Evolutionary conservation across 2,329 filamentous ascomycete genomes (phyloP).

Genomic region (Claviceps maximensis): DNA sequence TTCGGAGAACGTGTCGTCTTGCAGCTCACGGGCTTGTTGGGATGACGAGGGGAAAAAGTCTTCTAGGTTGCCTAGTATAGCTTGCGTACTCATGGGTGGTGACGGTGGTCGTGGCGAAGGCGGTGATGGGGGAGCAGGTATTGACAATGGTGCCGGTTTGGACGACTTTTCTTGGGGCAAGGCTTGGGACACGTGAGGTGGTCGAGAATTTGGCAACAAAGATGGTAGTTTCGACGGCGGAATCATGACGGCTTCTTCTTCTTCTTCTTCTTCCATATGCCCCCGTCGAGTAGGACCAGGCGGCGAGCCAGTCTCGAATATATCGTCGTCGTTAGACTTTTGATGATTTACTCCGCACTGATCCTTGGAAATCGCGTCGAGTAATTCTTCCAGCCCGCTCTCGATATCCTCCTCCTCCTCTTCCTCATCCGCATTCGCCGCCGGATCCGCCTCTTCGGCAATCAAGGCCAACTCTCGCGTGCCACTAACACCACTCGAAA

Average conservation of each 20-base stretch:
- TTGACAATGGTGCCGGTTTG: not conserved
- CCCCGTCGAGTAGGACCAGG: not conserved
- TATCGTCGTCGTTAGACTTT: not conserved
- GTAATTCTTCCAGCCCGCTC: constrained; percentile 11
- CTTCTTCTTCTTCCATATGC: not conserved
- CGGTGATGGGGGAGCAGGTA: constrained; percentile 1
- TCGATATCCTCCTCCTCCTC: constrained; percentile 12
- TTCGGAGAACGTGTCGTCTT: constrained; percentile 18
- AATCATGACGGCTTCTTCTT: not conserved
- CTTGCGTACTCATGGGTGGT: constrained; percentile 34
- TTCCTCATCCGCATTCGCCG: not conserved
- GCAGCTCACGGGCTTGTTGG: constrained; percentile 41
- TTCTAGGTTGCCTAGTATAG: constrained; percentile 38
- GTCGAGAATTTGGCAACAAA: not conserved
- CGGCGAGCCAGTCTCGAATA: not conserved
- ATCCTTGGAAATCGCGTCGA: constrained; percentile 6
- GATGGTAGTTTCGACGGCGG: not conserved
- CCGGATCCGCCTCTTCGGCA: constrained; percentile 1
- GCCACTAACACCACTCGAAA: not conserved
- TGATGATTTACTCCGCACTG: constrained; percentile 3
- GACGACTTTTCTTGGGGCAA: not conserved
- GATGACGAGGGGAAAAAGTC: constrained; percentile 44
- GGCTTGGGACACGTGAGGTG: not conserved
- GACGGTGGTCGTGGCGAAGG: constrained; percentile 7
- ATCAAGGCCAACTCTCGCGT: constrained; percentile 8